Conservation (phyloP, 805 yeast genomes). For the Kluyveromyces wickerhamii region DNA sequence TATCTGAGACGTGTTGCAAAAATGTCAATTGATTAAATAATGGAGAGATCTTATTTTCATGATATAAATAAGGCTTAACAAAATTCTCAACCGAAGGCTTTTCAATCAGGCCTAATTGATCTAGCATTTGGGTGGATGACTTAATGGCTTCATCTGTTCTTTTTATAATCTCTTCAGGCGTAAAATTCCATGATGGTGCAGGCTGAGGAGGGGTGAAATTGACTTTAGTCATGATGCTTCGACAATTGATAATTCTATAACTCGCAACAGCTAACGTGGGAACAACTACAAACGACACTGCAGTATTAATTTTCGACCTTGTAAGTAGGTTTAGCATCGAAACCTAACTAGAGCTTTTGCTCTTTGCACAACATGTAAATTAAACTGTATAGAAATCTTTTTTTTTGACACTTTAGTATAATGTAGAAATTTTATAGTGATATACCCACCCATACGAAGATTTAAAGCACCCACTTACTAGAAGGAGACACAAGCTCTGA, state of each 20-base stretch:
- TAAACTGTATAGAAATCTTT: no score
- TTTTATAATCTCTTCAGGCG: conserved; percentile 41
- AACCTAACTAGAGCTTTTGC: no score
- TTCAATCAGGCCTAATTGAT: conserved; percentile 42
- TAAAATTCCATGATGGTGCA: conserved; percentile 52
- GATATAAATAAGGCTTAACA: conserved; percentile 43
- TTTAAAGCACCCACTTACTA: no score
- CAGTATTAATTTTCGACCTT: neutral
- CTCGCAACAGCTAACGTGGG: conserved; percentile 1
- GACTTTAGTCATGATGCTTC: conserved; percentile 3
- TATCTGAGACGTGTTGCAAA: conserved; percentile 63
- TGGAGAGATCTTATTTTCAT: conserved; percentile 42
- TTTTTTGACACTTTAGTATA: no score
- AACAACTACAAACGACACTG: neutral
- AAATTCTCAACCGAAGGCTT: conserved; percentile 50
- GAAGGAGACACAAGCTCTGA: no score
- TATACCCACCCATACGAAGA: no score
- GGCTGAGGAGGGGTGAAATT: conserved; percentile 18
- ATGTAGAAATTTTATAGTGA: no score
- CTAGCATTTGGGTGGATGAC: conserved; percentile 40
- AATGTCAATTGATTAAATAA: conserved; percentile 49
- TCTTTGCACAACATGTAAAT: no score
- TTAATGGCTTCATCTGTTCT: conserved; percentile 39
- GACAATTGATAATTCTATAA: neutral
- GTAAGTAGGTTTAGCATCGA: neutral